Conservation (phyloP, 306 rosid species). For the Rosa persica region DNA sequence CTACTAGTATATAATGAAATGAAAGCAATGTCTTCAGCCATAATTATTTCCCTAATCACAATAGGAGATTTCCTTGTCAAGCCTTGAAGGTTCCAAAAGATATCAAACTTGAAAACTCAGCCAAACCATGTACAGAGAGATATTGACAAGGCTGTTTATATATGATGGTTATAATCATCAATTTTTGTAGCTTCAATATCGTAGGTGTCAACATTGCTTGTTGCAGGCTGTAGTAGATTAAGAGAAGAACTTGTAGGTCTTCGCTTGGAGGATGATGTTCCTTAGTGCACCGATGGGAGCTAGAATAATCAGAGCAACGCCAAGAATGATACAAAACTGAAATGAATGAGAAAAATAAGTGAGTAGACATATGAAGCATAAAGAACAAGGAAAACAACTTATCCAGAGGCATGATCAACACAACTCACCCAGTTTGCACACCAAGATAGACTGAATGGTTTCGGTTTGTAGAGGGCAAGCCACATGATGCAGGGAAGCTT, state of each 20-base stretch:
- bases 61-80: not conserved
- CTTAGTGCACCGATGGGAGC: conserved; percentile 74
- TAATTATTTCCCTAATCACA: not conserved
- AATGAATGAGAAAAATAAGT: not conserved
- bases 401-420: not conserved
- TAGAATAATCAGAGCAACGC: conserved; percentile 51
- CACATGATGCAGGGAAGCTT: conserved; percentile 89
- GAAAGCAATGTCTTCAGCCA: not conserved
- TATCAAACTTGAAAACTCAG: not conserved
- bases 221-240: conserved; percentile 18
- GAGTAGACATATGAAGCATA: not conserved
- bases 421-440: conserved; percentile 55
- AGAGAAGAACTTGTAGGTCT: conserved; percentile 64
- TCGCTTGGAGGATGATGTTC: conserved; percentile 49
- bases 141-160: not conserved
- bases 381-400: not conserved
- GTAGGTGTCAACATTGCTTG: not conserved
- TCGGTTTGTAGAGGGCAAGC: conserved; percentile 64
- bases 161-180: not conserved
- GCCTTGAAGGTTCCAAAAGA: not conserved
- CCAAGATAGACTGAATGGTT: conserved; percentile 64
- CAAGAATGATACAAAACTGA: conserved; percentile 72
- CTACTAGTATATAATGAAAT: not conserved
- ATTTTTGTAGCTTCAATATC: not conserved
- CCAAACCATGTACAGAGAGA: not conserved